Evolutionary conservation across 257 asterid genomes (phyloP).

Genomic region (Buddleja alternifolia): DNA sequence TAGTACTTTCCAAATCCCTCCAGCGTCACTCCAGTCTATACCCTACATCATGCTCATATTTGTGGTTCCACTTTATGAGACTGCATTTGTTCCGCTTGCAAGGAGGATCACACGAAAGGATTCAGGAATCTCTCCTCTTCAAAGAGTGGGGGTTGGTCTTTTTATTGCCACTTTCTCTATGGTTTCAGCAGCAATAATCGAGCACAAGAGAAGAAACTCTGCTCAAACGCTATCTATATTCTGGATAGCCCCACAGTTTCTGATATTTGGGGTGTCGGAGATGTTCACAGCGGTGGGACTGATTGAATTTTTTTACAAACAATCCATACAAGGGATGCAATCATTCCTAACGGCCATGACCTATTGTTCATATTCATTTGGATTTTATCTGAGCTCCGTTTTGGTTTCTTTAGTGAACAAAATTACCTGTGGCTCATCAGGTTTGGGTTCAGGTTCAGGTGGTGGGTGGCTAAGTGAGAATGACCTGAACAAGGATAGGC

Average conservation of each 20-base stretch:
- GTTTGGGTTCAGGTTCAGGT: neutral
- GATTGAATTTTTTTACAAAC: slow-evolving; percentile 69
- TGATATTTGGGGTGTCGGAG: slow-evolving; percentile 68
- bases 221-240: slow-evolving; percentile 49
- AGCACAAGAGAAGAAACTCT: slow-evolving; percentile 48
- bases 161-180: slow-evolving; percentile 72
- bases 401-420: slow-evolving; percentile 58
- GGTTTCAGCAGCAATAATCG: slow-evolving; percentile 71
- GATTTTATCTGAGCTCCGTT: slow-evolving; percentile 68
- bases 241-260: slow-evolving; percentile 82
- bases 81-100: slow-evolving; percentile 59
- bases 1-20: slow-evolving; percentile 55
- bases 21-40: slow-evolving; percentile 75
- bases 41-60: slow-evolving; percentile 71
- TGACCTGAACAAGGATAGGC: slow-evolving; percentile 66
- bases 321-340: slow-evolving; percentile 66
- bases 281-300: slow-evolving; percentile 84
- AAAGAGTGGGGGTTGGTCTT: slow-evolving; percentile 67
- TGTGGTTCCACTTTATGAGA: slow-evolving; percentile 67
- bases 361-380: slow-evolving; percentile 69
- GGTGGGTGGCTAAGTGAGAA: slow-evolving; percentile 70
- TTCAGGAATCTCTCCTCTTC: slow-evolving; percentile 68
- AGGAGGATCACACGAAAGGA: slow-evolving; percentile 45
- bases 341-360: slow-evolving; percentile 76
- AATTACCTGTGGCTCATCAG: slow-evolving; percentile 47